Evolutionary conservation across 768 basidiomycete genomes (phyloP).

Genomic region (Hemileccinum impolitum): DNA sequence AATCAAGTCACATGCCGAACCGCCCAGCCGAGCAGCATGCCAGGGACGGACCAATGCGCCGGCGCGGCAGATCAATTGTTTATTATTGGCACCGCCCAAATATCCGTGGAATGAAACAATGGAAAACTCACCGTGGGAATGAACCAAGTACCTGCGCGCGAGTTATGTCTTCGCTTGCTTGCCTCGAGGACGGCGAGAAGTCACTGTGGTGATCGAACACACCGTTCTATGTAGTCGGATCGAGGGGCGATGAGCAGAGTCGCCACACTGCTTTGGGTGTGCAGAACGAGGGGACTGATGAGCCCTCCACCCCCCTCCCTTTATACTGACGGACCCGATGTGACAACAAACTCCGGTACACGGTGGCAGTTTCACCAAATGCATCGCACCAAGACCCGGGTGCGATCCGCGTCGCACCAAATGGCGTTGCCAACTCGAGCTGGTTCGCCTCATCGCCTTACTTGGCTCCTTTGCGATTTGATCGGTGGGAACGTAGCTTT

Average conservation of each 20-base stretch:
- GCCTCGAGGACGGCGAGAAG: constrained; percentile 34
- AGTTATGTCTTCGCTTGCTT: constrained; percentile 32
- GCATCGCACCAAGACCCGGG: not conserved
- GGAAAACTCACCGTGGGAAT: constrained; percentile 33
- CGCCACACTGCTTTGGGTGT: constrained; percentile 9
- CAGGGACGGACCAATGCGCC: constrained; percentile 20
- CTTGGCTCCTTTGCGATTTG: not conserved
- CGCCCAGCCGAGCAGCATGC: constrained; percentile 21
- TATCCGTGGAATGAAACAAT: constrained; percentile 28
- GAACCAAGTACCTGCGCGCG: constrained; percentile 4
- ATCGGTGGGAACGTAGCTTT: too few relatives aligned
- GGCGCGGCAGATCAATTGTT: constrained; percentile 24
- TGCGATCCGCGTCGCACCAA: constrained; percentile 18
- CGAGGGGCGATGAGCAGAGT: constrained; percentile 3
- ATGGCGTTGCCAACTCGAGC: constrained; percentile 14
- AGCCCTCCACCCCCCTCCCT: constrained; percentile 9
- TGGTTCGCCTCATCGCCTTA: constrained; percentile 16
- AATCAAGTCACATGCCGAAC: constrained; percentile 23
- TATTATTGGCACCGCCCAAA: constrained; percentile 30
- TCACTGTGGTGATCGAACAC: constrained; percentile 18
- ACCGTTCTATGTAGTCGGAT: constrained; percentile 12
- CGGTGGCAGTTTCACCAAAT: constrained; percentile 12
- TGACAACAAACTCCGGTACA: constrained; percentile 15
- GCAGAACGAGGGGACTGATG: not conserved
- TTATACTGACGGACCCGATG: constrained; percentile 20